Conservation (phyloP, 1,139 yeast species). For the Taphrina communis region DNA sequence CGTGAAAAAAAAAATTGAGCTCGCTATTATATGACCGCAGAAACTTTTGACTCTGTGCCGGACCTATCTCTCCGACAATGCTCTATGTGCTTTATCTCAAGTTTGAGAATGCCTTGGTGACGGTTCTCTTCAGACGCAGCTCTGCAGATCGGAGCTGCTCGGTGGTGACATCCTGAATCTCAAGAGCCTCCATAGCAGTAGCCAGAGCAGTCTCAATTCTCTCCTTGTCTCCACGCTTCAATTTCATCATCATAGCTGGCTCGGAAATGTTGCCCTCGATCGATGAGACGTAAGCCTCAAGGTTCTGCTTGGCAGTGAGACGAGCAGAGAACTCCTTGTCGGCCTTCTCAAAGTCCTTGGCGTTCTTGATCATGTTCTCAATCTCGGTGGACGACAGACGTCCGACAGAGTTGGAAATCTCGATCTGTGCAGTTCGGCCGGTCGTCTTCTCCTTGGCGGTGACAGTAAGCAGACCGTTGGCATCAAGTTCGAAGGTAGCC, state of each 20-base stretch:
- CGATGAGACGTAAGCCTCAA: constrained; percentile 98
- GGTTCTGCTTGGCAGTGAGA: constrained; percentile 99
- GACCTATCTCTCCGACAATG: constrained; percentile 5
- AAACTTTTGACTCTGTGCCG: constrained; percentile 25
- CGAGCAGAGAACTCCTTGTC: constrained; percentile 99
- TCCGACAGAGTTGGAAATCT: constrained; percentile 99
- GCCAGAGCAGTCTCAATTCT: constrained; percentile 98
- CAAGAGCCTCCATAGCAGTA: constrained; percentile 97
- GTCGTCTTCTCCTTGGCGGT: constrained; percentile 99
- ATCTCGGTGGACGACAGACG: constrained; percentile 97
- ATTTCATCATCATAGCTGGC: constrained; percentile 97
- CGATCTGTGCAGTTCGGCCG: constrained; percentile 98
- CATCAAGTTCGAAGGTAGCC: constrained; percentile 99
- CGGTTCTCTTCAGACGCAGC: constrained; percentile 98
- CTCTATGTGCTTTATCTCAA: constrained; percentile 63
- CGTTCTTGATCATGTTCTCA: constrained; percentile 98
- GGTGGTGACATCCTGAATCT: constrained; percentile 93
- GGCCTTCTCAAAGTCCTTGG: constrained; percentile 98
- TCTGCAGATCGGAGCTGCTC: constrained; percentile 99
- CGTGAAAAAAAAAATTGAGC: constrained; percentile 22
- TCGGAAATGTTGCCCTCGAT: constrained; percentile 96
- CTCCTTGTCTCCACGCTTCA: constrained; percentile 97
- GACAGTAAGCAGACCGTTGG: constrained; percentile 99
- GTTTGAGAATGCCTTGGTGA: constrained; percentile 98
- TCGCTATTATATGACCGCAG: constrained; percentile 39